Evolutionary conservation across 257 asterid genomes (phyloP), one percentile per base, ranked within the genome.

Genomic region (Ophiorrhiza pumila): DNA sequence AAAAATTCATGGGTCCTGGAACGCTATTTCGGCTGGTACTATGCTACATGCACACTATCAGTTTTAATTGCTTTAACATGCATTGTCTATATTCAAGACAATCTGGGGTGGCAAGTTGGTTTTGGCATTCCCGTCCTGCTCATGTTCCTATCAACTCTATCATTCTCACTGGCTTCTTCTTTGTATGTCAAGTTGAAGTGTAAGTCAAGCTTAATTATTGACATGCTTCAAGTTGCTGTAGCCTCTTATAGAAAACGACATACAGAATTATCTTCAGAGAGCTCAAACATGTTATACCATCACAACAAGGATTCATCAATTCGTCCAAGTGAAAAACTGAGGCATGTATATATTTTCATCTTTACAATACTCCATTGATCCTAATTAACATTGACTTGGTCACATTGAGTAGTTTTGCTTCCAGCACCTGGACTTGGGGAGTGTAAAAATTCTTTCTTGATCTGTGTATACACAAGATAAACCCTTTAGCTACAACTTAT

Each of bases 31-130:
- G 58, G 87, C 71, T 92, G 96, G 96, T 90, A 90, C 76, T 90
- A 90, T 58, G 96, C 90, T 49, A 31, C 79, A 0, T 71, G 45
- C 70, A 78, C 80, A 5, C 0, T 88, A 0, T 83, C 93, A 0
- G 7, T 87, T 46, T 74, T 92, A 4, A 17, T 90, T 41, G 86
- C 90, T 32, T 50, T 83, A 12, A 88, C 92, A 2, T 78, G 83
- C 29, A 75, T 92, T 12, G 97, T 92, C 50, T 88, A 88, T 58
- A 79, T 92, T 79, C 96, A 92, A 87, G 96, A 83, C 60, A 85
- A 82, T 70, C 9, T 82, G 71, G 98, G 97, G 69, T 92, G 96
- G 96, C 67, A 72, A 41, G 47, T 92, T 8, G 98, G 98, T 15
- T 90, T 87, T 42, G 96, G 90, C 0, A 84, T 87, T 61, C 88